phyloP scores from a whole-genome alignment of 2,329 filamentous ascomycete species.

The Ascocoryne sarcoides region DNA sequence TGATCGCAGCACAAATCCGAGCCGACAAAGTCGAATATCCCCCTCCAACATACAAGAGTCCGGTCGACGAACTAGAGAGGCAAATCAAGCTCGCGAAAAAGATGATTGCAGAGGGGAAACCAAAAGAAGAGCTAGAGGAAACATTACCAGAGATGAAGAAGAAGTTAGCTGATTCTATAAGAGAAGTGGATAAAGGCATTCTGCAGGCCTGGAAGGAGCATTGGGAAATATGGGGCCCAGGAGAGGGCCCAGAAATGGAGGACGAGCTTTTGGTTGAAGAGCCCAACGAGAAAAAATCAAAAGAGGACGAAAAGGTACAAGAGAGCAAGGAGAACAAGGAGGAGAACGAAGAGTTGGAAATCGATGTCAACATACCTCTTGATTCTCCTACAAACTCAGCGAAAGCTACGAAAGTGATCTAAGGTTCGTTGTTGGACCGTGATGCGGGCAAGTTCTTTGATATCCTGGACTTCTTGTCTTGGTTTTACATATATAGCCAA shows the following conservation, averaged over 20 bases:
- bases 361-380: no score
- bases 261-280: background rate
- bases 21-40: constrained; percentile 12
- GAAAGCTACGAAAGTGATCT: no score
- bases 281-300: no score
- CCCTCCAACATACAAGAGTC: constrained; percentile 8
- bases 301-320: no score
- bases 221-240: constrained; percentile 23
- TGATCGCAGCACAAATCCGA: constrained; percentile 10
- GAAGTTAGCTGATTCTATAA: constrained; percentile 6
- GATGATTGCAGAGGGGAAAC: constrained; percentile 12
- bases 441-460: no score
- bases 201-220: constrained; percentile 16
- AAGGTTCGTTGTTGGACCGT: no score
- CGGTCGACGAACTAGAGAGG: constrained; percentile 11
- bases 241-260: background rate
- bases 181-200: constrained; percentile 9
- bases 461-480: no score
- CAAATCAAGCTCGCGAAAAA: constrained; percentile 12
- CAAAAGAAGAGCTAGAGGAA: constrained; percentile 11
- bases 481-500: no score
- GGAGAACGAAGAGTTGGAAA: no score
- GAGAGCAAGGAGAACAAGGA: no score
- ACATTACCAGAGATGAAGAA: constrained; percentile 8
- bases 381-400: no score